Evolutionary conservation across 352 stramenopile genomes (phyloP).

Genomic region (Blastocystis sp.): DNA sequence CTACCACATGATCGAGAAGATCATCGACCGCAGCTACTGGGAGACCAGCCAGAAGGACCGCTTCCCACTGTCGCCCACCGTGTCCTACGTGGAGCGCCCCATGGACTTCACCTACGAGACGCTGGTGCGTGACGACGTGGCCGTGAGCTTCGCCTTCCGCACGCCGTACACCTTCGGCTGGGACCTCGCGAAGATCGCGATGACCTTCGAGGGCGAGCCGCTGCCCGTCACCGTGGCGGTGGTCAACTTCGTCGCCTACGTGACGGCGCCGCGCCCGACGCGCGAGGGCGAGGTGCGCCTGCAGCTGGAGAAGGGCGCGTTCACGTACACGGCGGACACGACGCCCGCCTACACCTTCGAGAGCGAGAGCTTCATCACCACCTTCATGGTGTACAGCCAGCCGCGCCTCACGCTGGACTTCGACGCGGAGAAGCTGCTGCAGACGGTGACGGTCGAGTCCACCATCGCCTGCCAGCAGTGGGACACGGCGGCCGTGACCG

Average conservation of each 20-base stretch:
- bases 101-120: conserved; percentile 44
- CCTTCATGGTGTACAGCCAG: neutral
- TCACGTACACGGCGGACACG: conserved; percentile 7
- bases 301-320: conserved; percentile 32
- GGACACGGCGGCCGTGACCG: neutral
- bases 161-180: conserved; percentile 3
- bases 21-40: conserved; percentile 24
- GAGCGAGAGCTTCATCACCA: neutral
- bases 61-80: neutral
- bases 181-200: neutral
- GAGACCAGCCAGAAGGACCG: conserved; percentile 35
- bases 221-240: neutral
- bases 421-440: neutral
- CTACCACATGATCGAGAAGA: conserved; percentile 48
- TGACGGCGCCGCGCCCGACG: neutral
- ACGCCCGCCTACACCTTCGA: neutral
- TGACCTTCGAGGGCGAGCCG: neutral
- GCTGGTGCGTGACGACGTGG: neutral
- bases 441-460: neutral
- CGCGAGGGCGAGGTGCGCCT: neutral
- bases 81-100: conserved; percentile 47
- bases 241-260: neutral
- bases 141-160: conserved; percentile 20
- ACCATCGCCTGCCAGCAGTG: conserved; percentile 23
- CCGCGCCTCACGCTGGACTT: conserved; percentile 16